These are phyloP conservation scores for Nannochloropsis gaditana DNA, from an alignment of 108 stramenopile species.

Conservation along the genomic window DNA sequence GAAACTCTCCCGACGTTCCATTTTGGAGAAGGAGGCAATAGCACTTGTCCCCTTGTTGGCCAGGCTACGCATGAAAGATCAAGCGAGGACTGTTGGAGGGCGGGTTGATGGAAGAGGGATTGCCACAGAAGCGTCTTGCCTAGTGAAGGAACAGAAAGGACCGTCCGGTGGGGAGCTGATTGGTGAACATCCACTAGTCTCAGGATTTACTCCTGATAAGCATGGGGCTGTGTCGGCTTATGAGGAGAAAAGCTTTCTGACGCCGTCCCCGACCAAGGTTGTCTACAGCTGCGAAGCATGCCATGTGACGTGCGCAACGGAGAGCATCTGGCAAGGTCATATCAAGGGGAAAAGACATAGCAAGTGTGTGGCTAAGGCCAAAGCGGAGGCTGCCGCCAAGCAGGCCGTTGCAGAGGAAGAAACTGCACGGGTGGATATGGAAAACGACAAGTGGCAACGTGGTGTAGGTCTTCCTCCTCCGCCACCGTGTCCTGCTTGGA, in stretches of 20 bases:
- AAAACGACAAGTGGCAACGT: slow-evolving; percentile 22
- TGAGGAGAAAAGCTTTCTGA: background rate
- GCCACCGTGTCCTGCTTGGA: background rate
- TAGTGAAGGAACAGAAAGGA: slow-evolving; percentile 25
- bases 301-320: slow-evolving; percentile 28
- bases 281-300: slow-evolving; percentile 34
- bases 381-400: background rate
- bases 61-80: background rate
- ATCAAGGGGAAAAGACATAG: slow-evolving; percentile 41
- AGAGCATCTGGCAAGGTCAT: slow-evolving; percentile 33
- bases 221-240: background rate
- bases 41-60: background rate
- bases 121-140: slow-evolving; percentile 19
- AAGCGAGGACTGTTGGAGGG: background rate
- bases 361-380: background rate
- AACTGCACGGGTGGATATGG: slow-evolving; percentile 23
- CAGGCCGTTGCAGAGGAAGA: slow-evolving; percentile 13
- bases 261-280: background rate
- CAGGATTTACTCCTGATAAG: background rate
- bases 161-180: background rate
- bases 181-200: background rate
- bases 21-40: no score
- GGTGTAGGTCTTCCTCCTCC: background rate
- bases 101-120: slow-evolving; percentile 26
- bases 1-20: background rate